Conservation (phyloP, 306 rosid species). For the Potentilla sterilis region DNA sequence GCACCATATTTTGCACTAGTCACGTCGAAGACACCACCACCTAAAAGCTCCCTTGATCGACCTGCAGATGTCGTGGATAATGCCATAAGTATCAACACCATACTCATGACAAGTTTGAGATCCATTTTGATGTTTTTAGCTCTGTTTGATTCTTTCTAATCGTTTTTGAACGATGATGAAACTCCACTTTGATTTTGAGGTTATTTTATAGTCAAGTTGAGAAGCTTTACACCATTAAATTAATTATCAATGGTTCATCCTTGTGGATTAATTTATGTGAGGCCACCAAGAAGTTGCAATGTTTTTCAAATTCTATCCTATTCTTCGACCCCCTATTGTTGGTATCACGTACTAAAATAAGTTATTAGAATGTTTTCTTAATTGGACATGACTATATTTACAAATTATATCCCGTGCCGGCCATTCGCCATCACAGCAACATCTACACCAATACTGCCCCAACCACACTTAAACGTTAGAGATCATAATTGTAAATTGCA, state of each 20-base stretch:
- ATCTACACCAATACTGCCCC: too few species aligned
- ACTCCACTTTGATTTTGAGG: neutral
- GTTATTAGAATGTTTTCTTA: too few species aligned
- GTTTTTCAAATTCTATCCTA: neutral
- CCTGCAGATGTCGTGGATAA: neutral
- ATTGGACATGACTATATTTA: too few species aligned
- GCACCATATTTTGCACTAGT: constrained; percentile 23
- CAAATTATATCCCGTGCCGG: too few species aligned
- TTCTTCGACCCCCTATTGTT: neutral
- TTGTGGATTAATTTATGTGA: neutral
- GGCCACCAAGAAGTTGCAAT: neutral
- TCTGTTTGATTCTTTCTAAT: neutral
- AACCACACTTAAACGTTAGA: too few species aligned
- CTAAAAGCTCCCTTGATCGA: neutral
- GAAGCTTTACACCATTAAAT: neutral
- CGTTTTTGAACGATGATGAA: neutral
- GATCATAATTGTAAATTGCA: too few species aligned
- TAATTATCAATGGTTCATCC: neutral
- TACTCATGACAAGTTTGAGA: neutral
- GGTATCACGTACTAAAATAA: neutral
- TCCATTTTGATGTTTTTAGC: neutral
- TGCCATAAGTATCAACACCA: neutral
- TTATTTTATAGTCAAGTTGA: neutral
- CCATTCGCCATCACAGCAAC: too few species aligned
- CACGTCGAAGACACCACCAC: constrained; percentile 1